A percentile compares a stretch with the other conserved stretches of the same genome.
These are phyloP conservation scores for Diutina siamensis DNA, from an alignment of 1,139 yeast genomes.

Conservation along the genomic window DNA sequence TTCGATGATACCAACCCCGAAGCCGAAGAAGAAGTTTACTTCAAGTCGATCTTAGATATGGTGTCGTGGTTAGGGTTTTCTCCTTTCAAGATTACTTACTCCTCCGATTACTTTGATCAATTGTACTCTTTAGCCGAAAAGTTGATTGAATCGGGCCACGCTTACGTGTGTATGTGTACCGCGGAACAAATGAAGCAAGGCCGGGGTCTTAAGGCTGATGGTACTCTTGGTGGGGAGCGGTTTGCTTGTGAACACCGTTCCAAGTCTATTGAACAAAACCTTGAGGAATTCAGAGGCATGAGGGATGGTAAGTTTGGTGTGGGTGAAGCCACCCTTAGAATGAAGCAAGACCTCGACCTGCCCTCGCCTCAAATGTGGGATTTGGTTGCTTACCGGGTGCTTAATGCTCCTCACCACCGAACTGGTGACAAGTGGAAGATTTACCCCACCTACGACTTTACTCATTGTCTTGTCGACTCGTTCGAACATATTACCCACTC, in stretches of 20 bases:
- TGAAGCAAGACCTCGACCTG: slow-evolving; percentile 88
- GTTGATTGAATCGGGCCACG: slow-evolving; percentile 57
- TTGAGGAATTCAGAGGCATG: slow-evolving; percentile 80
- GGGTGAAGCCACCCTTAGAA: slow-evolving; percentile 89
- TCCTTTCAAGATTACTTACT: slow-evolving; percentile 91
- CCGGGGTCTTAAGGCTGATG: slow-evolving; percentile 86
- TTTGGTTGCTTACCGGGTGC: slow-evolving; percentile 92
- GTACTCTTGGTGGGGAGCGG: slow-evolving; percentile 89
- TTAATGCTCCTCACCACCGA: slow-evolving; percentile 87
- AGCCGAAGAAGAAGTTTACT: slow-evolving; percentile 90
- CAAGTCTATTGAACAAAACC: slow-evolving; percentile 59
- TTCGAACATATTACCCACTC: slow-evolving; percentile 94
- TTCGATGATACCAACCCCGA: slow-evolving; percentile 98
- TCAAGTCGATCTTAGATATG: slow-evolving; percentile 73
- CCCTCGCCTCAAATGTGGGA: slow-evolving; percentile 99
- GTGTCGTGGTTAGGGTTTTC: slow-evolving; percentile 87
- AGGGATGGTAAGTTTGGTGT: slow-evolving; percentile 77
- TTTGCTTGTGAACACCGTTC: slow-evolving; percentile 68
- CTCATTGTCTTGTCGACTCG: slow-evolving; percentile 97
- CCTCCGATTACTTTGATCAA: slow-evolving; percentile 11
- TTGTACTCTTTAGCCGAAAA: slow-evolving; percentile 16
- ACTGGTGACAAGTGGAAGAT: slow-evolving; percentile 88
- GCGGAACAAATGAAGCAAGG: slow-evolving; percentile 82
- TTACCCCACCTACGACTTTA: slow-evolving; percentile 96
- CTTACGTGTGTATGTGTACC: slow-evolving; percentile 90